A percentile compares a stretch with the other conserved stretches of the same genome.
Evolutionary conservation across 495 filamentous ascomycete species (phyloP).

Genomic region (Lasiosphaeris hirsuta): DNA sequence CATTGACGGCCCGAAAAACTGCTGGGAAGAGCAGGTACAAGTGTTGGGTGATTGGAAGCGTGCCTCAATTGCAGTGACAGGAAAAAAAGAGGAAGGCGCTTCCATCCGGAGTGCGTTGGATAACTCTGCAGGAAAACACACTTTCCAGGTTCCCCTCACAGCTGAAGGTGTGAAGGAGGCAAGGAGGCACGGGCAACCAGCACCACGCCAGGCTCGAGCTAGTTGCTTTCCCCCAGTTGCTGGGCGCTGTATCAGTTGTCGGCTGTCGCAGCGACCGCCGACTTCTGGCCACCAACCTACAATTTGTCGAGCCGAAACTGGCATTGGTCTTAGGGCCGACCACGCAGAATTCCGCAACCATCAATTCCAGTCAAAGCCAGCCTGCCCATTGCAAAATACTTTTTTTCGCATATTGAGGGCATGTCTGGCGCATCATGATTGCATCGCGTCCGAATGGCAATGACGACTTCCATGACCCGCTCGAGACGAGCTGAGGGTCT

Average conservation of each 20-base stretch:
- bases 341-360: no score
- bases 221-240: no score
- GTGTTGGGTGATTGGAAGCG: no score
- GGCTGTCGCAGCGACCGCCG: conserved; percentile 3
- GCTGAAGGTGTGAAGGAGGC: neutral
- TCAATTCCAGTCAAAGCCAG: no score
- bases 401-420: neutral
- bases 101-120: neutral
- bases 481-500: conserved; percentile 34
- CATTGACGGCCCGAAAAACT: no score
- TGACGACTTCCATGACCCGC: conserved; percentile 35
- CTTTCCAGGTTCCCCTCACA: neutral
- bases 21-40: no score
- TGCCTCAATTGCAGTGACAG: no score
- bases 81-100: neutral
- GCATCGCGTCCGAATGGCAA: conserved; percentile 25
- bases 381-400: neutral
- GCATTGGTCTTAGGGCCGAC: neutral
- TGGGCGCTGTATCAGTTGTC: conserved; percentile 5
- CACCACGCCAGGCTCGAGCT: no score
- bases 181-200: neutral
- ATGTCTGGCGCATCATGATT: conserved; percentile 19
- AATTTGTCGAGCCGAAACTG: neutral
- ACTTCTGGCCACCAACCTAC: neutral
- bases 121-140: neutral